A percentile compares a stretch with the other conserved stretches of the same genome.
Evolutionary conservation across 164 flowering plant species (phyloP).

Genomic region (Magnolia changhungtana): DNA sequence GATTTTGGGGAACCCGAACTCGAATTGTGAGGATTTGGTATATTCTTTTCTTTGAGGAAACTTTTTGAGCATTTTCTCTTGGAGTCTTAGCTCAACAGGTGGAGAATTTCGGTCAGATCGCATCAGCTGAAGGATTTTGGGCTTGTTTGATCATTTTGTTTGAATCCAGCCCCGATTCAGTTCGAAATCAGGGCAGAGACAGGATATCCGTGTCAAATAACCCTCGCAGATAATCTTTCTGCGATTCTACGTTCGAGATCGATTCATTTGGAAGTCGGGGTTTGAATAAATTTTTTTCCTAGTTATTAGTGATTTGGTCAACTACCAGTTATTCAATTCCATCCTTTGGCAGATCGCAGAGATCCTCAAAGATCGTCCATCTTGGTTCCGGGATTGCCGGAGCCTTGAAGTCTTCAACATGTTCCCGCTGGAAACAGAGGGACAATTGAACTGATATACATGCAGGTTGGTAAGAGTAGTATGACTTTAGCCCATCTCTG

Average conservation of each 20-base stretch:
- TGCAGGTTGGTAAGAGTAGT: conserved; percentile 51
- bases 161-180: neutral
- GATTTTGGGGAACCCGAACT: neutral
- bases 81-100: neutral
- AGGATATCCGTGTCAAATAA: neutral
- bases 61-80: neutral
- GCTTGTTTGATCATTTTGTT: neutral
- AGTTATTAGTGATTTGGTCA: neutral
- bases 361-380: conserved; percentile 92
- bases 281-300: neutral
- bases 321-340: neutral
- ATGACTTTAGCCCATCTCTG: neutral
- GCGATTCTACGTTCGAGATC: neutral
- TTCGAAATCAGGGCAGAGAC: neutral
- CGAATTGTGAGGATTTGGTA: neutral
- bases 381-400: conserved; percentile 30
- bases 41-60: neutral
- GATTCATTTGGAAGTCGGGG: neutral
- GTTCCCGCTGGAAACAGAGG: conserved; percentile 93
- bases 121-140: neutral
- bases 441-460: conserved; percentile 78
- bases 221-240: neutral
- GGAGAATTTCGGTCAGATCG: neutral
- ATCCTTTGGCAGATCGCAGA: conserved; percentile 65
- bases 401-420: conserved; percentile 79